Conservation (phyloP, 352 stramenopile genomes). For the Phytophthora macrochlamydospora region DNA sequence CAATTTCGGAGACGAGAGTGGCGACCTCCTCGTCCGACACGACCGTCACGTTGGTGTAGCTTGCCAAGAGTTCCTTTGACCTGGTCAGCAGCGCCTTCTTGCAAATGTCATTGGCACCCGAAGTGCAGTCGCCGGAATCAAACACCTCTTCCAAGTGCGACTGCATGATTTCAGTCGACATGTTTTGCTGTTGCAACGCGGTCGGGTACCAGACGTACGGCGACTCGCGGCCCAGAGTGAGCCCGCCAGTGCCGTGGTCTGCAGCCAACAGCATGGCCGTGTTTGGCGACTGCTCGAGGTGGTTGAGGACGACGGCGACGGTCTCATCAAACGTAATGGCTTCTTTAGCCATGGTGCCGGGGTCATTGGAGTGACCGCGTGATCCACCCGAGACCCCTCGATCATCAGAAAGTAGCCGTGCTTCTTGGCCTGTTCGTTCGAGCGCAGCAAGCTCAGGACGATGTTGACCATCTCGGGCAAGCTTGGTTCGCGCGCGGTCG, state of each 20-base stretch:
- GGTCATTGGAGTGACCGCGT: slow-evolving; percentile 72
- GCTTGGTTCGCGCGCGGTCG: slow-evolving; percentile 55
- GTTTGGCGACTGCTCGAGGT: slow-evolving; percentile 52
- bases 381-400: slow-evolving; percentile 73
- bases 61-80: slow-evolving; percentile 49
- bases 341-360: slow-evolving; percentile 69
- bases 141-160: slow-evolving; percentile 42
- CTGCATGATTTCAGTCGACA: slow-evolving; percentile 67
- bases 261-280: slow-evolving; percentile 60
- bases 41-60: slow-evolving; percentile 61
- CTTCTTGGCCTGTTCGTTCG: slow-evolving; percentile 74
- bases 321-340: slow-evolving; percentile 75
- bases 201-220: slow-evolving; percentile 61
- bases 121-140: slow-evolving; percentile 36
- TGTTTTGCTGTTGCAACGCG: slow-evolving; percentile 52
- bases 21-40: slow-evolving; percentile 32
- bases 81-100: slow-evolving; percentile 43
- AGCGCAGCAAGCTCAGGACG: slow-evolving; percentile 63
- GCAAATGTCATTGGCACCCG: slow-evolving; percentile 45
- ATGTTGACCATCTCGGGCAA: slow-evolving; percentile 70
- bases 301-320: slow-evolving; percentile 67
- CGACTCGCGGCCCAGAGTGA: slow-evolving; percentile 54
- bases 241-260: slow-evolving; percentile 69
- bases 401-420: slow-evolving; percentile 83
- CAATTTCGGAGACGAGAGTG: slow-evolving; percentile 43